Conservation (phyloP, 805 yeast species). For the Kodamaea hsintzibuensis region DNA sequence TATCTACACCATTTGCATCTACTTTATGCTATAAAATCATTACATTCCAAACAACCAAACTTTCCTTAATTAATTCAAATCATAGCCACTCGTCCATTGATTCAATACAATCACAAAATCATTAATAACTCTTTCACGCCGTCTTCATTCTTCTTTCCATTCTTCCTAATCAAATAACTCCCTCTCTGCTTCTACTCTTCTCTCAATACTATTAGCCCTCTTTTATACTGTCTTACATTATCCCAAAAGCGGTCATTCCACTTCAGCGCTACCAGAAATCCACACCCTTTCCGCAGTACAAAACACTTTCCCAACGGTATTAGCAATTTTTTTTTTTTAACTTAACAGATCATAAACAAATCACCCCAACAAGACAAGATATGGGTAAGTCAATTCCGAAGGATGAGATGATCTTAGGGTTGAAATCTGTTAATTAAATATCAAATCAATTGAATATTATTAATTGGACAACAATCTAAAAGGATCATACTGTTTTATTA, state of each 20-base stretch:
- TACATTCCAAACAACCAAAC: not conserved
- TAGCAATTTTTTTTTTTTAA: constrained; percentile 4
- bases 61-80: not conserved
- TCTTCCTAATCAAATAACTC: not conserved
- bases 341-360: constrained; percentile 9
- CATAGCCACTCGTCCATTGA: not conserved
- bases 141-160: not conserved
- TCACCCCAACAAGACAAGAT: constrained; percentile 6
- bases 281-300: constrained; percentile 5
- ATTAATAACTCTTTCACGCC: not conserved
- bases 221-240: not conserved
- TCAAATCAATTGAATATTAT: not conserved
- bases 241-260: not conserved
- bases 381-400: constrained; percentile 12
- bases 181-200: not conserved
- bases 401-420: not conserved
- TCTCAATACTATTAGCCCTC: not conserved
- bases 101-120: not conserved
- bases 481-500: not conserved
- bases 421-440: no score
- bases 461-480: not conserved
- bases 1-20: not conserved
- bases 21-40: not conserved
- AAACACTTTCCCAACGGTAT: not conserved
- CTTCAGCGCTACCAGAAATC: not conserved